Evolutionary conservation across 1,139 yeast genomes (phyloP), one percentile per base, ranked within the genome.

Genomic region (Maudiozyma humilis): DNA sequence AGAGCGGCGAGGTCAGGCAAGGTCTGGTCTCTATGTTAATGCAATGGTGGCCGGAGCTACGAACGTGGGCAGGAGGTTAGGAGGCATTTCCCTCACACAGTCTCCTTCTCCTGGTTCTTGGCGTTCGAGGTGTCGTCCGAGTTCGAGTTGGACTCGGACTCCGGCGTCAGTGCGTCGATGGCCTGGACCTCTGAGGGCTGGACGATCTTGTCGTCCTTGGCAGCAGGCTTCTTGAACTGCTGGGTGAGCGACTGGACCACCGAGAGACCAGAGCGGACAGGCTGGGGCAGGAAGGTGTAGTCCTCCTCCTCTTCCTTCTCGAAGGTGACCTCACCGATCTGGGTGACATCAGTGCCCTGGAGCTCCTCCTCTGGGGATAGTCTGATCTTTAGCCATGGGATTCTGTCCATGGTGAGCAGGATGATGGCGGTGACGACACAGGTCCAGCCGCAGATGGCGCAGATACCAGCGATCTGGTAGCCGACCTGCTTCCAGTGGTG

Each of bases 401-500:
- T 76, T 59, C 70, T 71, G 76, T 89, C 87, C 87, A 85, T 78
- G 46, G 69, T 66, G 42, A 81, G 65, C 51, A 91, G 73, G 43
- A 89, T 72, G 46, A 85, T 70, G 4, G 82, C 73, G 32, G 96
- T 87, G 45, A 88, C 75, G 14, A 68, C 75, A 60, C 86, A 86
- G 12, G 95, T 75, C 93, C 95, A 89, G 23, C 77, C 78, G 50
- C 82, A 79, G 48, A 82, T 78, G 20, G 95, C 73, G 50, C 74
- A 70, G 51, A 82, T 74, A 44, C 87, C 96, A 38, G 97, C 96
- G 55, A 89, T 72, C 71, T 89, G 97, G 72, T 82, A 88, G 48
- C 96, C 96, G 51, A 89, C 79, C 72, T 89, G 97, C 47, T 71
- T 75, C 67, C 75, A 89, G 73, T 88, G 81, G 62, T 86, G 93